Conservation (phyloP, 805 yeast genomes). For the Candida krabiensis region DNA sequence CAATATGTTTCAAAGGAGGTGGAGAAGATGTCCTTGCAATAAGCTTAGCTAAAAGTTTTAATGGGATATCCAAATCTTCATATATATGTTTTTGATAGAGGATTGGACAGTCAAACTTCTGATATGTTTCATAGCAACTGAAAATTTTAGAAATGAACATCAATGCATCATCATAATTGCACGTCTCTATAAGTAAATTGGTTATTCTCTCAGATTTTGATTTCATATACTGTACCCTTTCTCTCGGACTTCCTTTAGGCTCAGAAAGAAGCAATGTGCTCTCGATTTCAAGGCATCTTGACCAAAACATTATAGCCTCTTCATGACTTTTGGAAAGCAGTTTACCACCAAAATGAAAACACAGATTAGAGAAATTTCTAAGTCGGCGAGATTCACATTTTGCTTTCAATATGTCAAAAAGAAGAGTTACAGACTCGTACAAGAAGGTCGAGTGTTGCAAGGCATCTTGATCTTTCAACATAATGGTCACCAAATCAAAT, state of each 20-base stretch:
- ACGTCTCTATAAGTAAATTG: constrained; percentile 28
- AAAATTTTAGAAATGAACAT: constrained; percentile 21
- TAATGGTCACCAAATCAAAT: constrained; percentile 23
- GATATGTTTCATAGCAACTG: constrained; percentile 14
- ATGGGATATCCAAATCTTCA: constrained; percentile 10
- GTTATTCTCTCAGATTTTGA: constrained; percentile 36
- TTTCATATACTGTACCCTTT: constrained; percentile 20
- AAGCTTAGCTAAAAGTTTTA: constrained; percentile 24
- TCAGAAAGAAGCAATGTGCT: constrained; percentile 17
- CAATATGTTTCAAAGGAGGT: constrained; percentile 9
- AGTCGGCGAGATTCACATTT: constrained; percentile 36
- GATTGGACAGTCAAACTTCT: constrained; percentile 1
- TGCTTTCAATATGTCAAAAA: constrained; percentile 25
- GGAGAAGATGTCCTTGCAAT: constrained; percentile 15
- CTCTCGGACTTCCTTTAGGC: background rate
- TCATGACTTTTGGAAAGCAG: constrained; percentile 11
- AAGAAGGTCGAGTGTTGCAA: constrained; percentile 3
- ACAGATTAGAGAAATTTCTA: constrained; percentile 45
- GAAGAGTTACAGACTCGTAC: constrained; percentile 9
- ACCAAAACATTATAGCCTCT: constrained; percentile 23
- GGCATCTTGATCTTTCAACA: constrained; percentile 16
- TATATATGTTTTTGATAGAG: constrained; percentile 8
- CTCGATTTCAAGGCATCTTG: constrained; percentile 34
- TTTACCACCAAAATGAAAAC: constrained; percentile 40
- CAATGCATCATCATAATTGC: constrained; percentile 15